These are phyloP conservation scores for Fusarium paranaense DNA, from an alignment of 2,329 filamentous ascomycete species.

Conservation along the genomic window DNA sequence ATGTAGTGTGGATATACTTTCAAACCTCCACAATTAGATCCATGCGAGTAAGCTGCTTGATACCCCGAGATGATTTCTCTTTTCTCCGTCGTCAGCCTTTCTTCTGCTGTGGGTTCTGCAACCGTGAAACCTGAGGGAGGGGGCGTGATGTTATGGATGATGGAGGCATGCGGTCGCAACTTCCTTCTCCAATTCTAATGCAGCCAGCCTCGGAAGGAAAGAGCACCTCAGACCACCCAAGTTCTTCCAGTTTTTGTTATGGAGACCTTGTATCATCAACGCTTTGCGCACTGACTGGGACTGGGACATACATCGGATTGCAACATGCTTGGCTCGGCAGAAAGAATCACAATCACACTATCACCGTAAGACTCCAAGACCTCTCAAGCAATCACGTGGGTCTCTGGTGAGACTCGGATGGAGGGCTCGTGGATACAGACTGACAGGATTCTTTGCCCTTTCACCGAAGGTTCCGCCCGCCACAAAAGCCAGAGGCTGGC, in stretches of 20 bases:
- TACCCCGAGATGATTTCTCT: background rate
- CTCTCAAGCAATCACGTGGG: constrained; percentile 41
- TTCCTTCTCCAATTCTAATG: constrained; percentile 22
- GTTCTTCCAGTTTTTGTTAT: background rate
- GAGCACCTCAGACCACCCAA: constrained; percentile 8
- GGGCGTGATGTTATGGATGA: constrained; percentile 4
- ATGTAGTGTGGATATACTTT: background rate
- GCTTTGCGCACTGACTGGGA: background rate
- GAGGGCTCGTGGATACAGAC: constrained; percentile 4
- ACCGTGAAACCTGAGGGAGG: background rate
- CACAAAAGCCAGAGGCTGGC: constrained; percentile 15
- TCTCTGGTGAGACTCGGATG: constrained; percentile 23
- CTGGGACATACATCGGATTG: background rate
- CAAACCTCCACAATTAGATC: background rate
- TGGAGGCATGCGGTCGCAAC: constrained; percentile 11
- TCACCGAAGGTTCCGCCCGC: constrained; percentile 8
- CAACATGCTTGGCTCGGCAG: constrained; percentile 19
- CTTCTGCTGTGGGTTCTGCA: constrained; percentile 4
- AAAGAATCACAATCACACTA: constrained; percentile 20
- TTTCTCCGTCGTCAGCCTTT: background rate
- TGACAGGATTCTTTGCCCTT: constrained; percentile 10
- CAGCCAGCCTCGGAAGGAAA: constrained; percentile 27
- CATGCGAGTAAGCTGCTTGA: background rate
- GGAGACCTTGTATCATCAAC: background rate
- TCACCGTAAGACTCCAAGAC: constrained; percentile 19